Evolutionary conservation across 768 basidiomycete species (phyloP).

Genomic region (Hygrophorus pudorinus): DNA sequence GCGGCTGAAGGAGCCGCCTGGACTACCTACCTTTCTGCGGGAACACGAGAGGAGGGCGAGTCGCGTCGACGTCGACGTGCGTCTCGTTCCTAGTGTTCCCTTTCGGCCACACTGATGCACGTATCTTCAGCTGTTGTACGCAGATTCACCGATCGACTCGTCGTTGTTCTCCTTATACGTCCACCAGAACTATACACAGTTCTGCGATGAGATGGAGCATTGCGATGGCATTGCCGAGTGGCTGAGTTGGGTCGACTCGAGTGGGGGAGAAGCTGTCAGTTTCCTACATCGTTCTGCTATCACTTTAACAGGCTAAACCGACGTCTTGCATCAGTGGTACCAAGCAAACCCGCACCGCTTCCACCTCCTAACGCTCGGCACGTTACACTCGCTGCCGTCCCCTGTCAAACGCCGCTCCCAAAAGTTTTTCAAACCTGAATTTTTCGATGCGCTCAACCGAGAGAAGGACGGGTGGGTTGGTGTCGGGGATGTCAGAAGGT

Average conservation of each 20-base stretch:
- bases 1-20: conserved; percentile 40
- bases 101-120: not conserved
- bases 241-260: conserved; percentile 68
- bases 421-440: conserved; percentile 79
- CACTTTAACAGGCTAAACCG: not conserved
- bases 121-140: conserved; percentile 51
- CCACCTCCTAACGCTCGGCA: conserved; percentile 70
- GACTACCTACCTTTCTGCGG: conserved; percentile 48
- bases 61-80: conserved; percentile 68
- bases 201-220: conserved; percentile 70
- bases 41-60: conserved; percentile 58
- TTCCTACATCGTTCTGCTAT: not conserved
- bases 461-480: conserved; percentile 54
- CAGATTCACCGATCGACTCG: conserved; percentile 85
- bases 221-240: conserved; percentile 60
- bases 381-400: conserved; percentile 77
- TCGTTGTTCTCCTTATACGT: conserved; percentile 83
- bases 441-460: conserved; percentile 55
- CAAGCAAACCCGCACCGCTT: conserved; percentile 79
- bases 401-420: conserved; percentile 76
- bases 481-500: conserved; percentile 43
- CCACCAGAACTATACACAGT: conserved; percentile 90
- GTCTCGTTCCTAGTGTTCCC: conserved; percentile 11
- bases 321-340: conserved; percentile 36
- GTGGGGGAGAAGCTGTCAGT: conserved; percentile 53